Percentiles rank a stretch among this genome's conserved stretches.
Conservation (phyloP, 2,329 filamentous ascomycete genomes). For the Exserohilum rostratum region DNA sequence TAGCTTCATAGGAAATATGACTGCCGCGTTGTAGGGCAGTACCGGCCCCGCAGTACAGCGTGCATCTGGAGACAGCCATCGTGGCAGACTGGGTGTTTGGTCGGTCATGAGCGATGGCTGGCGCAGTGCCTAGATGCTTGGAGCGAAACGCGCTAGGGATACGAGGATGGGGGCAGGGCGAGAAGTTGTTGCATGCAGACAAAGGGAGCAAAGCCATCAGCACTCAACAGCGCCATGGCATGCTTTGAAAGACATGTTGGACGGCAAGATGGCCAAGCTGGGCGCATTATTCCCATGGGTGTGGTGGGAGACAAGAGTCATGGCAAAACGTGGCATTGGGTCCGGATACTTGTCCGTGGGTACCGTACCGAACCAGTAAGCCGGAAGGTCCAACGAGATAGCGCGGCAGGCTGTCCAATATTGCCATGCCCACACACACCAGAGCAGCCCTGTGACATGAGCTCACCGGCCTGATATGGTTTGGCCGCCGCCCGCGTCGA, state of each 20-base stretch:
- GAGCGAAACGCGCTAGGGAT: conserved; percentile 1
- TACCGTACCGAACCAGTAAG: conserved; percentile 3
- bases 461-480: conserved; percentile 3
- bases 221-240: background rate
- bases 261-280: background rate
- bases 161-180: background rate
- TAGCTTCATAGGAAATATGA: conserved; percentile 4
- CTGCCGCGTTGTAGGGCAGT: conserved; percentile 1
- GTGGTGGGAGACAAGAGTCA: conserved; percentile 4
- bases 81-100: conserved; percentile 7
- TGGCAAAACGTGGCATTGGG: conserved; percentile 6
- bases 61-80: conserved; percentile 5
- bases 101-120: conserved; percentile 4
- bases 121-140: background rate
- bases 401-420: background rate
- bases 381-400: conserved; percentile 5
- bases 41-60: conserved; percentile 12
- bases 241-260: conserved; percentile 1
- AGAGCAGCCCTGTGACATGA: conserved; percentile 5
- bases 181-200: background rate
- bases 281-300: conserved; percentile 3
- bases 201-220: background rate
- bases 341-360: background rate
- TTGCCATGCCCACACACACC: conserved; percentile 9
- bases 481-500: background rate